Conservation (phyloP, 106 monocot genomes). For the Iris macrosiphon region DNA sequence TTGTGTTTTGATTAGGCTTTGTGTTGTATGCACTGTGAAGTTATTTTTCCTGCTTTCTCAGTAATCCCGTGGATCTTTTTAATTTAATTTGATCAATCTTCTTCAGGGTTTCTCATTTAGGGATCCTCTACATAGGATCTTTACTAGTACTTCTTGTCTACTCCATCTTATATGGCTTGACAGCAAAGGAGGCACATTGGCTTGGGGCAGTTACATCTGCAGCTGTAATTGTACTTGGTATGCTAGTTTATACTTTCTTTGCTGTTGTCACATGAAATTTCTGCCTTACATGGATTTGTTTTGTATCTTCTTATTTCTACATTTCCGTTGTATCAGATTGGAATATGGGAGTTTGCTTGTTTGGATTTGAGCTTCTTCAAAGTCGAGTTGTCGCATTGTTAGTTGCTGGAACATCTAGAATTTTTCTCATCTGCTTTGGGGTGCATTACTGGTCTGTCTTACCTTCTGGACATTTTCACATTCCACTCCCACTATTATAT, state of each 20-base stretch:
- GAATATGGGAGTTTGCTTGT: constrained; percentile 86
- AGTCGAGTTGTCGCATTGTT: constrained; percentile 63
- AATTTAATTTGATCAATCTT: not conserved
- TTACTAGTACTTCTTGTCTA: constrained; percentile 68
- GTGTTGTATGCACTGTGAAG: too few species aligned
- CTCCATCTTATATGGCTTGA: constrained; percentile 85
- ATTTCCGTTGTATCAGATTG: constrained; percentile 52
- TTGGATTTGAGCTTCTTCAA: constrained; percentile 84
- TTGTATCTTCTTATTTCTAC: not conserved
- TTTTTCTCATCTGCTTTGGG: constrained; percentile 98
- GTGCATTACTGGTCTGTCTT: constrained; percentile 81
- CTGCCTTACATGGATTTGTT: not conserved
- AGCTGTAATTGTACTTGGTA: constrained; percentile 88
- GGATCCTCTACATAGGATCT: constrained; percentile 76
- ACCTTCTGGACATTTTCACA: not conserved
- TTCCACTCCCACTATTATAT: not conserved
- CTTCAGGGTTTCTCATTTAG: constrained; percentile 64
- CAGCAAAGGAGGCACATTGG: constrained; percentile 89
- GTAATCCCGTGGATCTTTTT: too few species aligned
- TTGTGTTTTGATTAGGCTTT: too few species aligned
- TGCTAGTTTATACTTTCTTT: not conserved
- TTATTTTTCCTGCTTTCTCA: too few species aligned
- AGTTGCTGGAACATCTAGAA: constrained; percentile 83
- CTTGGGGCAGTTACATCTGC: constrained; percentile 78
- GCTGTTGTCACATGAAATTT: not conserved